Conservation (phyloP, 1,139 yeast species). For the Candida dubliniensis region DNA sequence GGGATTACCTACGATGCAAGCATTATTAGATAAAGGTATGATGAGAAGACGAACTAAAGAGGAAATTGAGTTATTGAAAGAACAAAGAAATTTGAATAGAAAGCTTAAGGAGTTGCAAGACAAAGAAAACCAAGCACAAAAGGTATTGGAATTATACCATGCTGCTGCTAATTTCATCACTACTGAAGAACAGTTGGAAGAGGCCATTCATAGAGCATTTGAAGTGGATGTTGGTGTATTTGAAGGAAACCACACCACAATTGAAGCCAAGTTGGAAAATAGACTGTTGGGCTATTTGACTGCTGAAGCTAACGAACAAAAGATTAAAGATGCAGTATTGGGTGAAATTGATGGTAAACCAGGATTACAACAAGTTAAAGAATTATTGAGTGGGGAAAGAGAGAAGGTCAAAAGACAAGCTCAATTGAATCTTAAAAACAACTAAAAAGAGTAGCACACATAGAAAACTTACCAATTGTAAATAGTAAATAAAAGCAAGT, state of each 20-base stretch:
- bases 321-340: constrained; percentile 36
- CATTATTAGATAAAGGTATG: constrained; percentile 64
- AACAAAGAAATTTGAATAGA: constrained; percentile 41
- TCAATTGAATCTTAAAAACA: constrained; percentile 24
- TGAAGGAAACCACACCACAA: constrained; percentile 33
- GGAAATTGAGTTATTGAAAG: constrained; percentile 51
- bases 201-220: constrained; percentile 58
- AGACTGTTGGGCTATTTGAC: constrained; percentile 27
- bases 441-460: not conserved
- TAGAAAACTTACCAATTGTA: not conserved
- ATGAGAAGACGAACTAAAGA: constrained; percentile 71
- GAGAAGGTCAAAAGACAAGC: constrained; percentile 42
- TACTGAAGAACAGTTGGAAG: constrained; percentile 61
- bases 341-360: constrained; percentile 46
- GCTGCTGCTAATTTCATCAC: constrained; percentile 65
- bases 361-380: constrained; percentile 47
- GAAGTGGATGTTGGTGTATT: constrained; percentile 42
- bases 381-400: constrained; percentile 38
- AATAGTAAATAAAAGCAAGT: not conserved
- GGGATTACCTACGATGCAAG: constrained; percentile 80
- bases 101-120: constrained; percentile 31
- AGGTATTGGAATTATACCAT: constrained; percentile 70
- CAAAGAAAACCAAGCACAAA: constrained; percentile 50
- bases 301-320: constrained; percentile 30
- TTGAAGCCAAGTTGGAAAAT: constrained; percentile 33